Evolutionary conservation across 805 yeast species (phyloP).

Genomic region (Candida dajiaensis): DNA sequence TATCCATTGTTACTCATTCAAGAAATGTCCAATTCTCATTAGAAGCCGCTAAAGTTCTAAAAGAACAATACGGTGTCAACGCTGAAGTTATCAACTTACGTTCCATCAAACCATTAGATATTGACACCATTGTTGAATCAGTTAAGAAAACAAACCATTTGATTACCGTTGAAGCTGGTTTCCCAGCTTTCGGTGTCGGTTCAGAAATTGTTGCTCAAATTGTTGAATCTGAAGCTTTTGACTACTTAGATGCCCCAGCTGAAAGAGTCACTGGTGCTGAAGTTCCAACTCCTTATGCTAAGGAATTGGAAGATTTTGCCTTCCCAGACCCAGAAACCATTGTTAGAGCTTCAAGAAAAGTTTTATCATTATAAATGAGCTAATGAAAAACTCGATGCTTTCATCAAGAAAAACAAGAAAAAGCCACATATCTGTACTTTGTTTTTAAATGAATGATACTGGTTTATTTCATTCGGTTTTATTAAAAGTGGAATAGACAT

Average conservation of each 20-base stretch:
- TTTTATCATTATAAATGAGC: slow-evolving; percentile 50
- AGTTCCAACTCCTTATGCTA: slow-evolving; percentile 98
- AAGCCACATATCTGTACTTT: background rate
- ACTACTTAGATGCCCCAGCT: slow-evolving; percentile 96
- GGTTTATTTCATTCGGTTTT: background rate
- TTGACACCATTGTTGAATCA: slow-evolving; percentile 75
- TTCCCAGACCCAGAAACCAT: slow-evolving; percentile 96
- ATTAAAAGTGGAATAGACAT: background rate
- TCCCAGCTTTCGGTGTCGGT: slow-evolving; percentile 98
- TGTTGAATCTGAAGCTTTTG: slow-evolving; percentile 98
- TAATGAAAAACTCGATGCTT: background rate
- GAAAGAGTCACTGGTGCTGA: slow-evolving; percentile 99
- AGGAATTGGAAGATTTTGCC: slow-evolving; percentile 93
- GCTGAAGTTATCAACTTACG: slow-evolving; percentile 95
- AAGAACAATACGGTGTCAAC: slow-evolving; percentile 77
- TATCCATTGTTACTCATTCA: slow-evolving; percentile 85
- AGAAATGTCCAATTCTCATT: slow-evolving; percentile 84
- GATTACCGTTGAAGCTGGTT: slow-evolving; percentile 94
- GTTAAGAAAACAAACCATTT: slow-evolving; percentile 96
- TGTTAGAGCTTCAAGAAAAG: slow-evolving; percentile 80
- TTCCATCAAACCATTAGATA: slow-evolving; percentile 94
- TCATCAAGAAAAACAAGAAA: background rate
- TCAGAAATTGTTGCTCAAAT: slow-evolving; percentile 96
- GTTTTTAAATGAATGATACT: background rate
- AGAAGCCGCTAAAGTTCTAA: slow-evolving; percentile 84